phyloP scores from a whole-genome alignment of 2,329 filamentous ascomycete species.

The Fusarium sp. region DNA sequence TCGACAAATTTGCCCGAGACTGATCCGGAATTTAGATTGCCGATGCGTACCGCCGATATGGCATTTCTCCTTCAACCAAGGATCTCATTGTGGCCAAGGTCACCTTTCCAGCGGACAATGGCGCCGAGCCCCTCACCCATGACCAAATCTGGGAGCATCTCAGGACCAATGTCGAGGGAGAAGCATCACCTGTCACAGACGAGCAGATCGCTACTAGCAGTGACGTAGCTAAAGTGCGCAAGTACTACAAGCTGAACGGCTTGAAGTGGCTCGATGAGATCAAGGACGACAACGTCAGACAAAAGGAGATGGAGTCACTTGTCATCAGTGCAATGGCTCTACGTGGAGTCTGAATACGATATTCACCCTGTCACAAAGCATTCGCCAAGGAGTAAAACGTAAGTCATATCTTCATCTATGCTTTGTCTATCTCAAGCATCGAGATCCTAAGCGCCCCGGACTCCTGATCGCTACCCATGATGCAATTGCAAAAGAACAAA shows the following conservation, averaged over 20 bases:
- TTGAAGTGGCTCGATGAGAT: constrained; percentile 61
- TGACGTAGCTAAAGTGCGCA: constrained; percentile 77
- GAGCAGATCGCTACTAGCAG: constrained; percentile 66
- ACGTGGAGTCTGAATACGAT: constrained; percentile 49
- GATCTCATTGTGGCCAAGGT: constrained; percentile 86
- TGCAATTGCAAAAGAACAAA: constrained; percentile 38
- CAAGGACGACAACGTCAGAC: constrained; percentile 55
- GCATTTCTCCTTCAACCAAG: constrained; percentile 76
- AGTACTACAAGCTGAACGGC: constrained; percentile 85
- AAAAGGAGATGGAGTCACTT: constrained; percentile 72
- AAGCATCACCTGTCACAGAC: constrained; percentile 69
- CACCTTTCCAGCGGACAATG: constrained; percentile 58
- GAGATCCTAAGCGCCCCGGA: constrained; percentile 40
- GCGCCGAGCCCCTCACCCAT: constrained; percentile 55
- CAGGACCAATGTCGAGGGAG: constrained; percentile 69
- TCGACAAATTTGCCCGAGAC: neutral
- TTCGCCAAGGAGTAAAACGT: constrained; percentile 32
- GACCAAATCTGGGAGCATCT: constrained; percentile 70
- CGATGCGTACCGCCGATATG: constrained; percentile 90
- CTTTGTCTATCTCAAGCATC: constrained; percentile 39
- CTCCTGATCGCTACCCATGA: constrained; percentile 45
- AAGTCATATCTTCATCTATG: constrained; percentile 44
- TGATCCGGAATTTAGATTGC: constrained; percentile 71
- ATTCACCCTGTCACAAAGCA: neutral
- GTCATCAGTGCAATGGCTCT: constrained; percentile 80